Base-by-base conservation (phyloP, 1,284 basidiomycete species). In the Puccinia brachypodii region DNA sequence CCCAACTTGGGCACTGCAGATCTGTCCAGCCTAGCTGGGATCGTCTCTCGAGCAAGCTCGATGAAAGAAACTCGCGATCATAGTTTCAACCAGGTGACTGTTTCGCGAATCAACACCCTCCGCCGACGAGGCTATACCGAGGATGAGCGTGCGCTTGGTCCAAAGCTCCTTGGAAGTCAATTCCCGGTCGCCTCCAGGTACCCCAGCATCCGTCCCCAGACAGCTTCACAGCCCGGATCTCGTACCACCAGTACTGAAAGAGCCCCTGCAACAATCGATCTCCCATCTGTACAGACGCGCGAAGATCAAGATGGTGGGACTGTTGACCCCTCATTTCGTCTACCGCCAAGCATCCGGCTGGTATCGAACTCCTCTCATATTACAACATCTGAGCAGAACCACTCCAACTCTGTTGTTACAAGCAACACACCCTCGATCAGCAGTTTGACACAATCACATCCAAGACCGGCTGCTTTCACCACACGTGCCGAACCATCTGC, bases 341-440 rank as follows among this genome's bases (percentile, higher is more conserved):
- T 60, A 58, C 22, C 72, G 53, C 72, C 72, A 22, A 74, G 33
- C 50, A 74, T 74, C 28, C 72, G 53, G 36, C 53, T 74, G 53
- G 53, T 74, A 40, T 74, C 72, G 1, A 40, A 33, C 13, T 38
- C 53, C 22, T 13, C 53, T 60, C 31, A 3, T 56, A 42, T 53
- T 25, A 16, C 11, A 22, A 11, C 53, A 13, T 58, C 53, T 22
- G 72, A 74, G 36, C 53, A 38, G 60, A 53, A 60, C 25, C 16
- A n/a, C 25, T 8, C 53, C n/a, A 60, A 28, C 7, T 42, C 53
- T 38, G n/a, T 22, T 33, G 19, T 22, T 28, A 42, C 72, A 74
- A 19, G 1, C 28, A 38, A 13, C 22, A 72, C 50, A 38, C 28
- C 38, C n/a, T 22, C 0, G n/a, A 16, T 47, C 13, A 47, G 31